Base-by-base conservation (phyloP, 768 basidiomycete genomes). In the Dioszegia hungarica region DNA sequence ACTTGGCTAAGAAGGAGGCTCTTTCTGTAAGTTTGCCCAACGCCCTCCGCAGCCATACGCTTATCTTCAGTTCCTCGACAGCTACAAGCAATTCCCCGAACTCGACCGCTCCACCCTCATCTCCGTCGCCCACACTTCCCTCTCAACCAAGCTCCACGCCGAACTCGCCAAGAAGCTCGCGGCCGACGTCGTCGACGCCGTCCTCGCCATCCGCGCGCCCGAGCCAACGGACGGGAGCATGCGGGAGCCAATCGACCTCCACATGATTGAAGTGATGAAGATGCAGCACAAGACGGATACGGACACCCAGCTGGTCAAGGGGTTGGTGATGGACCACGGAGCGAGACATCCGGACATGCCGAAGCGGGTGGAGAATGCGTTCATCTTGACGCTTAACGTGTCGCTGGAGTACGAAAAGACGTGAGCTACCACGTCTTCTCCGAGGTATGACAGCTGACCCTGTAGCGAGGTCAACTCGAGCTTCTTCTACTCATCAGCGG, bases 181-280 rank as follows among this genome's bases (percentile, higher is more conserved):
- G 51, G 86, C 89, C 29, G 88, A 92, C 72, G 87, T 97, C 55
- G 94, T 97, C 59, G 95, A 99, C 78, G 92, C 95, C 67, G 90
- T 98, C 15, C 79, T 89, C 17, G 82, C 91, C 47, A 92, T 99
- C 76, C 84, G 85, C 17, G 71, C 76, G 31, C 78, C 83, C 20
- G 83, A 85, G 56, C 57, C 72, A 14, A 62, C 63, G 10, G 72
- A 66, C 37, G 85, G 87, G 70, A 84, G 85, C 64, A 87, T 84
- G 81, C 82, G 82, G 51, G 86, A 92, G 66, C 91, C 93, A 47
- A 93, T 98, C 72, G 95, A 99, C 80, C 81, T 99, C 55, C 94
- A 98, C 79, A 99, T 99, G 95, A 80, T 99, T 49, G 95, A 99
- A 79, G 86, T 98, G 61, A 98, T 98, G 95, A 98, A 98, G 80